Percentiles rank a stretch among this genome's conserved stretches.
Conservation (phyloP, 495 filamentous ascomycete species). For the Penicillium turbatum region DNA sequence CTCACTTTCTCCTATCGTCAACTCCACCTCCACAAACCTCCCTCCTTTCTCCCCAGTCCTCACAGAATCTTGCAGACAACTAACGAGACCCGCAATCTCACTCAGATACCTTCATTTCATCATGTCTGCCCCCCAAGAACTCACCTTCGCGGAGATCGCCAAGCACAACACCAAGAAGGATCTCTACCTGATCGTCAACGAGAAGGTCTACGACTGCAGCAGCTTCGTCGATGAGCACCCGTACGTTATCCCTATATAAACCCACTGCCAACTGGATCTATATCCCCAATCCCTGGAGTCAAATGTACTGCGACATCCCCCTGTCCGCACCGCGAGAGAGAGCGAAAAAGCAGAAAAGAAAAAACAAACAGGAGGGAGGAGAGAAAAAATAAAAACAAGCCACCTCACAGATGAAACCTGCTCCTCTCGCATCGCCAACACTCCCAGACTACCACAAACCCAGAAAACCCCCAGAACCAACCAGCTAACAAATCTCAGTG, state of each 20-base stretch:
- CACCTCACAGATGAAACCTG: background rate
- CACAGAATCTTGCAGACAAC: background rate
- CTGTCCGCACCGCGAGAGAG: conserved; percentile 7
- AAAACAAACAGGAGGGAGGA: background rate
- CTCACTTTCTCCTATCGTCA: conserved; percentile 6
- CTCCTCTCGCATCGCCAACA: background rate
- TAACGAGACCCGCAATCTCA: background rate
- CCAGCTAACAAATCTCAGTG: conserved; percentile 48
- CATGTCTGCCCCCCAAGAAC: conserved; percentile 65
- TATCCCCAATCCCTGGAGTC: background rate
- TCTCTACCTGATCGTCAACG: conserved; percentile 85
- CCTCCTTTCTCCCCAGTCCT: conserved; percentile 4
- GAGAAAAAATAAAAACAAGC: background rate
- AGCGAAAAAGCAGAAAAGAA: background rate
- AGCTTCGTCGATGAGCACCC: conserved; percentile 98
- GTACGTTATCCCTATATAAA: conserved; percentile 55
- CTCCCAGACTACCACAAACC: background rate
- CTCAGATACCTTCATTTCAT: conserved; percentile 26
- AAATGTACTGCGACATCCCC: background rate
- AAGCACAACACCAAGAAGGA: conserved; percentile 95
- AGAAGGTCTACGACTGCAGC: conserved; percentile 87
- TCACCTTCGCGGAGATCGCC: conserved; percentile 80
- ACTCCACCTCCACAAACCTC: conserved; percentile 4
- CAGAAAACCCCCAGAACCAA: background rate
- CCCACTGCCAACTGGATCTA: background rate